Conservation (phyloP, 2,329 filamentous ascomycete species). For the Ilyonectria robusta region DNA sequence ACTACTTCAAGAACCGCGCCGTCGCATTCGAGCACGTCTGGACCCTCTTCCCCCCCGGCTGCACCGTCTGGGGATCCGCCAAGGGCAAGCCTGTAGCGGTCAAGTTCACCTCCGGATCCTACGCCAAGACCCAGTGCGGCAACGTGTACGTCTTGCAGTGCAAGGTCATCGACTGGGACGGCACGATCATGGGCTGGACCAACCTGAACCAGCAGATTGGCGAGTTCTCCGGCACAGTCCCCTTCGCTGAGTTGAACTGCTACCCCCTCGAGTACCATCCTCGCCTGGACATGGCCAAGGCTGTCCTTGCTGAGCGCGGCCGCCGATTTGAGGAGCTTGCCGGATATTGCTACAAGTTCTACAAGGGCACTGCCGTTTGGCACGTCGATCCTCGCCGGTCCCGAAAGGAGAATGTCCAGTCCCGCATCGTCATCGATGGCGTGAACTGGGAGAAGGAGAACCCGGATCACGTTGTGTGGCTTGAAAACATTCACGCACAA, state of each 20-base stretch:
- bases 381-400: conserved; percentile 42
- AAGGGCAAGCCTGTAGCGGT: conserved; percentile 58
- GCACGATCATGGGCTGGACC: conserved; percentile 61
- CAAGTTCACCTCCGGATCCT: conserved; percentile 55
- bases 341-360: conserved; percentile 64
- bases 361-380: conserved; percentile 56
- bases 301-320: conserved; percentile 57
- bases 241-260: conserved; percentile 59
- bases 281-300: conserved; percentile 52
- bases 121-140: conserved; percentile 55
- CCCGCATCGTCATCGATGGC: conserved; percentile 51
- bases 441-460: conserved; percentile 51
- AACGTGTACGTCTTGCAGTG: conserved; percentile 56
- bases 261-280: conserved; percentile 63
- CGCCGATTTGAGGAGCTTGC: conserved; percentile 60
- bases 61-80: conserved; percentile 56
- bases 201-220: conserved; percentile 53
- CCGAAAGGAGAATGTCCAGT: conserved; percentile 48
- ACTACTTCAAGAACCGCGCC: conserved; percentile 67
- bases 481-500: conserved; percentile 23
- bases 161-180: conserved; percentile 64
- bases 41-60: conserved; percentile 67
- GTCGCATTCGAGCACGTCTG: conserved; percentile 67
- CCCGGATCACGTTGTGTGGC: conserved; percentile 44
- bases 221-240: conserved; percentile 60